Evolutionary conservation across 2,329 filamentous ascomycete genomes (phyloP).

Genomic region (Neopestalotiopsis rosae): DNA sequence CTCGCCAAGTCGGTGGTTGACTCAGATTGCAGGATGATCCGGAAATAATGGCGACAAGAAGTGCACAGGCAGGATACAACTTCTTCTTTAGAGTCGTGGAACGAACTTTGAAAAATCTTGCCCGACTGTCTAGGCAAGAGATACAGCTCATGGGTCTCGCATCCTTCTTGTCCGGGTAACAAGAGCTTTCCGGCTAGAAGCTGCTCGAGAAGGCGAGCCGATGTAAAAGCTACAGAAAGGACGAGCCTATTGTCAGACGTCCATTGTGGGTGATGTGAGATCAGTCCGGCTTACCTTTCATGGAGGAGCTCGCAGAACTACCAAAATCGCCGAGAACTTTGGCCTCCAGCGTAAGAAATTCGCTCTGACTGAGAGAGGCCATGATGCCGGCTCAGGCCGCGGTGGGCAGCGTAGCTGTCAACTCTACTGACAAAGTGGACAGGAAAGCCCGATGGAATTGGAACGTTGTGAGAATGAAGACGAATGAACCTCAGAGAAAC

Average conservation of each 20-base stretch:
- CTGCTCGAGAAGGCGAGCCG: conserved; percentile 32
- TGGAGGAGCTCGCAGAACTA: not conserved
- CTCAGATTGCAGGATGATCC: conserved; percentile 25
- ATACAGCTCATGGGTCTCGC: conserved; percentile 32
- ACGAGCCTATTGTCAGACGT: not conserved
- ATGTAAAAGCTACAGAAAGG: conserved; percentile 30
- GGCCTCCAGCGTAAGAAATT: not conserved
- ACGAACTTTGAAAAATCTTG: not conserved
- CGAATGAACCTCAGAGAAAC: not conserved
- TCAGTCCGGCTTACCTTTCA: not conserved
- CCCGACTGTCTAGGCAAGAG: conserved; percentile 21
- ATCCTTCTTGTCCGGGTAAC: conserved; percentile 16
- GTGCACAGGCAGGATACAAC: conserved; percentile 32
- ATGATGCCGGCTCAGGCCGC: not conserved
- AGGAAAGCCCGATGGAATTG: not conserved
- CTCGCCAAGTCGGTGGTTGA: not conserved
- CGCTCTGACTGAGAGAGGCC: not conserved
- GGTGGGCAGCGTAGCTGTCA: not conserved
- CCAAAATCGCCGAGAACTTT: not conserved
- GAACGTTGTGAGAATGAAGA: not conserved
- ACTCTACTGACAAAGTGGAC: not conserved
- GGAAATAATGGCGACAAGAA: conserved; percentile 35
- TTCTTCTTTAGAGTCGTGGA: not conserved
- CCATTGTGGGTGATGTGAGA: not conserved
- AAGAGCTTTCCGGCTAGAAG: conserved; percentile 29